phyloP scores from a whole-genome alignment of 148 eudicot genomes.

The Vaccinium macrocarpon region DNA sequence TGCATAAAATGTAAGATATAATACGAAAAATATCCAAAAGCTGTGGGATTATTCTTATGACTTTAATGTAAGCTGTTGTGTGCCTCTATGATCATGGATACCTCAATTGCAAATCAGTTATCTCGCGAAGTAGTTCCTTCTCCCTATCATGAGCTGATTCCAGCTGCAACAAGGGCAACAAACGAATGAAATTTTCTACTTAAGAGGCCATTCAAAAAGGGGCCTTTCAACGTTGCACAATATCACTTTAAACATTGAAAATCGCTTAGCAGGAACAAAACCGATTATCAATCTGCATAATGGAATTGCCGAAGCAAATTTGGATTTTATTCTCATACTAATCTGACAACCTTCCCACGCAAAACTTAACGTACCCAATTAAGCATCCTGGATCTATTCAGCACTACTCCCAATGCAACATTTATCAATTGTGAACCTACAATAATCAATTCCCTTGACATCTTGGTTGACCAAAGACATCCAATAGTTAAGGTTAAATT shows the following conservation, averaged over 20 bases:
- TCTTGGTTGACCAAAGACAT: background rate
- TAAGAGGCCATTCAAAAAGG: background rate
- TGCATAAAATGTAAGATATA: constrained; percentile 14
- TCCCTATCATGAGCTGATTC: constrained; percentile 76
- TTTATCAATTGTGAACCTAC: background rate
- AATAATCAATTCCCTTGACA: background rate
- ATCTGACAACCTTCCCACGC: background rate
- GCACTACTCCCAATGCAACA: background rate
- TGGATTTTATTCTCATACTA: background rate
- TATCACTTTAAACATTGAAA: background rate
- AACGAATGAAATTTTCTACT: background rate
- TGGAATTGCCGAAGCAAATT: background rate
- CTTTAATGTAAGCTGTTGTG: background rate
- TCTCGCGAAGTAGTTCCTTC: constrained; percentile 63
- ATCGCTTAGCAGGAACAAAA: background rate
- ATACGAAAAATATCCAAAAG: background rate
- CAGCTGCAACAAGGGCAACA: constrained; percentile 43
- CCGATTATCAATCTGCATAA: background rate
- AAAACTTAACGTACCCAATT: background rate
- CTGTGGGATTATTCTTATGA: background rate
- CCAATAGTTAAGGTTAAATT: background rate
- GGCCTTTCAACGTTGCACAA: background rate
- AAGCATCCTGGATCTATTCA: background rate
- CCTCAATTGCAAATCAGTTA: constrained; percentile 71
- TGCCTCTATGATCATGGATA: constrained; percentile 14